Conservation (phyloP, 768 basidiomycete species). For the Plicaturopsis crispa region DNA sequence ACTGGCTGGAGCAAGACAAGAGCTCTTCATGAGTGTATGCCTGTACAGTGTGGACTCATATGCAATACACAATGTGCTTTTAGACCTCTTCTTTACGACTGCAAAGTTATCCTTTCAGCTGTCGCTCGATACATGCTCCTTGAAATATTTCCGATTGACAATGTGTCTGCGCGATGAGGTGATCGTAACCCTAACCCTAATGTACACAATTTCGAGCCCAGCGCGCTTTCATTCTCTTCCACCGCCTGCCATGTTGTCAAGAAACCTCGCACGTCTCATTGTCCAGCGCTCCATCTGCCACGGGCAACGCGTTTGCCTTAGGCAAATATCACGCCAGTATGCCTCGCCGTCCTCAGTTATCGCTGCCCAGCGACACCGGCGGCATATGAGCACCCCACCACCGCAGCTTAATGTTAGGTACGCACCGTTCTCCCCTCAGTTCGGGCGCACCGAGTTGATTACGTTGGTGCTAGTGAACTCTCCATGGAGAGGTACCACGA, state of each 20-base stretch:
- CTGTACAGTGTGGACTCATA: not conserved
- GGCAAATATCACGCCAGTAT: not conserved
- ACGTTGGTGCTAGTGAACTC: constrained; percentile 32
- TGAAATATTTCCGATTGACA: too few species aligned
- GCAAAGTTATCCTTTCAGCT: too few species aligned
- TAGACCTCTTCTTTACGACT: not conserved
- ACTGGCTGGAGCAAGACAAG: constrained; percentile 62
- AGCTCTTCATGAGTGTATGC: constrained; percentile 14
- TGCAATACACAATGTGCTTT: not conserved
- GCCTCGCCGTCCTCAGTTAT: not conserved
- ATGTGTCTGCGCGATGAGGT: not conserved
- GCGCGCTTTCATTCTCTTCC: not conserved
- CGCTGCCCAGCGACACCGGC: not conserved
- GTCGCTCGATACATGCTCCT: too few species aligned
- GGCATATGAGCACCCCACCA: constrained; percentile 38
- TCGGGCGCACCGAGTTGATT: not conserved
- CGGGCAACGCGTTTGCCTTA: not conserved
- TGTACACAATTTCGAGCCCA: not conserved
- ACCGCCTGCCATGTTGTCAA: not conserved
- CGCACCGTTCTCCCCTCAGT: not conserved
- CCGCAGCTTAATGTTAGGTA: constrained; percentile 54
- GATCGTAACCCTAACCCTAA: not conserved
- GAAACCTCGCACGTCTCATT: not conserved
- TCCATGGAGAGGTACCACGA: constrained; percentile 60
- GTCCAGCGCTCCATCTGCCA: not conserved